Percentiles rank a stretch among this genome's conserved stretches.
phyloP scores from a whole-genome alignment of 306 rosid species.

The Quercus wislizeni region DNA sequence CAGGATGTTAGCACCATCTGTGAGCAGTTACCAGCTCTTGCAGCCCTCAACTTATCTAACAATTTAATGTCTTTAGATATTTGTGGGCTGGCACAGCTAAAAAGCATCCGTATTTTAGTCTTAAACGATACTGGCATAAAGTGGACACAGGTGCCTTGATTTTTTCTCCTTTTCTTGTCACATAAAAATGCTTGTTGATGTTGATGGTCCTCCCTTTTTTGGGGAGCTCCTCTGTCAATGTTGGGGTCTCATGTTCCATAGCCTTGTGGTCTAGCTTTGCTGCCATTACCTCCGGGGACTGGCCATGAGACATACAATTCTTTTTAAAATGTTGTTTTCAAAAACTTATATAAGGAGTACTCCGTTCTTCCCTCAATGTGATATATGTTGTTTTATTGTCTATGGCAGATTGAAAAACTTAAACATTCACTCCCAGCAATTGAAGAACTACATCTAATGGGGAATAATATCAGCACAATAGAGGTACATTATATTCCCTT shows the following conservation, averaged over 20 bases:
- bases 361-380: conserved; percentile 1
- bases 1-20: conserved; percentile 85
- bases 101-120: conserved; percentile 62
- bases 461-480: conserved; percentile 67
- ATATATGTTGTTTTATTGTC: conserved; percentile 26
- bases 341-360: not conserved
- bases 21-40: conserved; percentile 64
- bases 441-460: conserved; percentile 91
- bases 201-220: too few species aligned
- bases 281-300: too few species aligned
- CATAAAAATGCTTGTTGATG: too few species aligned
- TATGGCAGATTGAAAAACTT: conserved; percentile 72
- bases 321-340: too few species aligned
- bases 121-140: conserved; percentile 64
- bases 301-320: too few species aligned
- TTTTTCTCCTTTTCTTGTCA: conserved; percentile 3
- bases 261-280: too few species aligned
- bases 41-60: conserved; percentile 67
- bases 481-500: conserved; percentile 43
- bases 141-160: conserved; percentile 66
- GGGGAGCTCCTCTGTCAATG: too few species aligned
- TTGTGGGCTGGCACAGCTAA: conserved; percentile 50
- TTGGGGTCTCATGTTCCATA: too few species aligned
- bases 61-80: conserved; percentile 58
- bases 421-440: conserved; percentile 56